These are phyloP conservation scores for Afroboletus lepidellus DNA, from an alignment of 1,284 basidiomycete genomes.

Conservation along the genomic window DNA sequence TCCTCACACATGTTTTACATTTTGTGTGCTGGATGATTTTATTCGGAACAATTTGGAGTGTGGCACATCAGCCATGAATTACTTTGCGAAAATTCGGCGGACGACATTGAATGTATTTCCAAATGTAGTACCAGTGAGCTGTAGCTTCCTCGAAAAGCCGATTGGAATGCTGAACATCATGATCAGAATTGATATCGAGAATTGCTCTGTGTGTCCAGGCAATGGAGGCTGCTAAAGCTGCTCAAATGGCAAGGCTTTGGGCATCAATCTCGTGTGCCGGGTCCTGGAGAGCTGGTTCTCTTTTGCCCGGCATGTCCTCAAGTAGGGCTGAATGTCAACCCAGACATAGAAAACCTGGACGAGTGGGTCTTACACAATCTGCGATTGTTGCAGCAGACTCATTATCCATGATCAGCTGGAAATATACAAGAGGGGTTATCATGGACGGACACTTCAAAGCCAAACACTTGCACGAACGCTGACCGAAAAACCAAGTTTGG, in stretches of 20 bases:
- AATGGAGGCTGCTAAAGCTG: neutral
- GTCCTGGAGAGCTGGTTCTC: neutral
- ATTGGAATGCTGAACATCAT: too few species aligned
- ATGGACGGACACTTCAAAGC: too few species aligned
- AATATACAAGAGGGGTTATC: too few species aligned
- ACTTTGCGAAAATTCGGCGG: neutral
- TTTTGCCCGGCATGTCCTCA: neutral
- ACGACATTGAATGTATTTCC: neutral
- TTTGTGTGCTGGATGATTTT: neutral
- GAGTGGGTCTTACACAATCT: too few species aligned
- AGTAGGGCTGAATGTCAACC: too few species aligned
- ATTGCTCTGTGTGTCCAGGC: neutral
- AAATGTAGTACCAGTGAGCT: neutral
- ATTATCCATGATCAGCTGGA: too few species aligned
- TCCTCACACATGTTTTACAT: neutral
- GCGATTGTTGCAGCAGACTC: too few species aligned
- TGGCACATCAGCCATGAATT: neutral
- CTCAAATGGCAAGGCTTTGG: neutral
- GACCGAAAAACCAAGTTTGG: too few species aligned
- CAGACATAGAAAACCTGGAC: too few species aligned
- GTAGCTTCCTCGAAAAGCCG: too few species aligned
- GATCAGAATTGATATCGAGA: neutral
- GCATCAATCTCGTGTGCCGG: neutral
- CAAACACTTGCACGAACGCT: too few species aligned
- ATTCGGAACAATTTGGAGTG: neutral